Evolutionary conservation across 1,284 basidiomycete genomes (phyloP).

Genomic region (Austroboletus novae-zelandiae): DNA sequence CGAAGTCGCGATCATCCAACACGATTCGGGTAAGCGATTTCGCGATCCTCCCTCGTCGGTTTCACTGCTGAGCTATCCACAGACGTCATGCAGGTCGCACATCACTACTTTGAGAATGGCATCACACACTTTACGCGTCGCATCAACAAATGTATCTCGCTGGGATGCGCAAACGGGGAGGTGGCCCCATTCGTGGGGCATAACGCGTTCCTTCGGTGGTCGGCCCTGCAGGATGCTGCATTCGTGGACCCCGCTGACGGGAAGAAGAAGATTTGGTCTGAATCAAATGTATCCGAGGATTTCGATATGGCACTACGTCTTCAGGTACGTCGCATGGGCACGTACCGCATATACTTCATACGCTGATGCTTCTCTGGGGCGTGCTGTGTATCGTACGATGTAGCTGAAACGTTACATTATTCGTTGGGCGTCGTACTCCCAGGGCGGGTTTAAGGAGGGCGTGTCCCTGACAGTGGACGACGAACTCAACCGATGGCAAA

Average conservation of each 20-base stretch:
- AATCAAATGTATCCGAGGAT: constrained; percentile 83
- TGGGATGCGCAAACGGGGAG: constrained; percentile 75
- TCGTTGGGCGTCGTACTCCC: constrained; percentile 82
- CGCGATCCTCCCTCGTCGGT: not conserved
- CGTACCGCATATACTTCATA: not conserved
- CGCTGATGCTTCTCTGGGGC: not conserved
- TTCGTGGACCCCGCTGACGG: constrained; percentile 60
- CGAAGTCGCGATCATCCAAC: constrained; percentile 82
- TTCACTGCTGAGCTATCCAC: not conserved
- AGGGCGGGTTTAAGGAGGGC: constrained; percentile 83
- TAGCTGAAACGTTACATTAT: constrained; percentile 68
- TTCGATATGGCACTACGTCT: constrained; percentile 74
- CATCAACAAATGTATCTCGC: constrained; percentile 75
- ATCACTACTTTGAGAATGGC: constrained; percentile 86
- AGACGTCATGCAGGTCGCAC: constrained; percentile 84
- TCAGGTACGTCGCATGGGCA: constrained; percentile 7
- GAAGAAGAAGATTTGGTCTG: constrained; percentile 77
- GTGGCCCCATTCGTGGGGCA: constrained; percentile 86
- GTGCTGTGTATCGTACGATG: not conserved
- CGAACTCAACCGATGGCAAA: constrained; percentile 83
- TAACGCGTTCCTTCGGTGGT: constrained; percentile 86
- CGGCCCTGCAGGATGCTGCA: constrained; percentile 76
- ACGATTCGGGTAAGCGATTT: constrained; percentile 59
- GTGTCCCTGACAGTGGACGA: constrained; percentile 81
- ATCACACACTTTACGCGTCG: constrained; percentile 82